A percentile compares a stretch with the other conserved stretches of the same genome.
phyloP scores from a whole-genome alignment of 2,329 filamentous ascomycete genomes.

The Ceratocystis diversiconidia region DNA sequence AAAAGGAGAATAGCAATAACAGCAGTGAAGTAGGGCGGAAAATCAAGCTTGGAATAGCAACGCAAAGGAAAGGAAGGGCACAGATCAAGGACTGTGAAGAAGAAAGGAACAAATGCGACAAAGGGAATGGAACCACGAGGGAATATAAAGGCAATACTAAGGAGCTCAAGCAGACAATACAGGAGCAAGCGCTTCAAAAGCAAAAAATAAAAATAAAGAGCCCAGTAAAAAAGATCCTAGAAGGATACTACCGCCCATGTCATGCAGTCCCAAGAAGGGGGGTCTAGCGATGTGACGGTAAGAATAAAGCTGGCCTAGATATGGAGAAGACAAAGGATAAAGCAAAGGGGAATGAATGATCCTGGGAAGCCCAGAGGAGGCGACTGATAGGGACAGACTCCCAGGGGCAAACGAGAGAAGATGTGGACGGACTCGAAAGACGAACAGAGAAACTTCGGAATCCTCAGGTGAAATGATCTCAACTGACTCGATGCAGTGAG shows the following conservation, averaged over 20 bases:
- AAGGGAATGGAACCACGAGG: neutral
- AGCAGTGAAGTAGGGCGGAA: neutral
- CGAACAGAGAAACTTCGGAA: neutral
- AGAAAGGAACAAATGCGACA: neutral
- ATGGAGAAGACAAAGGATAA: neutral
- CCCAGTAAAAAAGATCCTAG: neutral
- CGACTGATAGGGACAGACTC: neutral
- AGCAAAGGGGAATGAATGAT: neutral
- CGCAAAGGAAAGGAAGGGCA: slow-evolving; percentile 6
- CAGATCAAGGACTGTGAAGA: slow-evolving; percentile 13
- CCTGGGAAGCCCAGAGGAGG: neutral
- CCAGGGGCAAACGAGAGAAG: neutral
- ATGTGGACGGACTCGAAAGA: neutral
- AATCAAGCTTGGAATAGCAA: neutral
- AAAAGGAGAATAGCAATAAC: slow-evolving; percentile 6
- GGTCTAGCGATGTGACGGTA: neutral
- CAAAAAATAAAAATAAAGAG: neutral
- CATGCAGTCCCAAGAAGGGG: neutral
- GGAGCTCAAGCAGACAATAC: neutral
- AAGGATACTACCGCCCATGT: neutral
- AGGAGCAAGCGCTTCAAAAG: neutral
- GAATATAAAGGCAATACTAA: neutral
- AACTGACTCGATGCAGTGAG: too few species aligned
- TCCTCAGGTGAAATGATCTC: neutral
- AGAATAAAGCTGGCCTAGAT: neutral